Percentiles rank a stretch among this genome's conserved stretches.
These are phyloP conservation scores for Tuber umbilicatum DNA, from an alignment of 495 filamentous ascomycete genomes.

Conservation along the genomic window DNA sequence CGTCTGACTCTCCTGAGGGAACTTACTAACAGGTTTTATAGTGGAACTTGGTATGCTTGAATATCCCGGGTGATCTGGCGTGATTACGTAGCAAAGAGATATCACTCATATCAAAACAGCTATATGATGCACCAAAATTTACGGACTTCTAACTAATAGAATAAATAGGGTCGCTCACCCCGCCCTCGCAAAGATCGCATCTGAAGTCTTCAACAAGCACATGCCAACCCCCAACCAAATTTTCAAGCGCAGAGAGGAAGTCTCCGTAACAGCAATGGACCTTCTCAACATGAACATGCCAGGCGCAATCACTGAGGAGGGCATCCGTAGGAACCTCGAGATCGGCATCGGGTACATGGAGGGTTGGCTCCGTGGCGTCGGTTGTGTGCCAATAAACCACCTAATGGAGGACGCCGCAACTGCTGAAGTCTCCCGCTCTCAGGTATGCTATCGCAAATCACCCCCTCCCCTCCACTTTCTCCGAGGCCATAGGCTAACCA, in stretches of 20 bases:
- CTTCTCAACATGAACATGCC: slow-evolving; percentile 98
- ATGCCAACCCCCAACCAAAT: slow-evolving; percentile 99
- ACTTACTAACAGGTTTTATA: slow-evolving; percentile 21
- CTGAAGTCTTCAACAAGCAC: slow-evolving; percentile 93
- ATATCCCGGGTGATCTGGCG: background rate
- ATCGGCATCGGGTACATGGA: slow-evolving; percentile 99
- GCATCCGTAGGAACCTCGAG: slow-evolving; percentile 95
- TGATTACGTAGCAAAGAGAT: background rate
- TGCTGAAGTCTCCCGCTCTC: slow-evolving; percentile 81
- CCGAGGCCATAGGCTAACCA: slow-evolving; percentile 3
- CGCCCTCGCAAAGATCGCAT: slow-evolving; percentile 79
- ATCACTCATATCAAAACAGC: background rate
- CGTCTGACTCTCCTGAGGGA: background rate
- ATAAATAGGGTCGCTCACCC: slow-evolving; percentile 88
- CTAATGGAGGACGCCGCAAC: slow-evolving; percentile 99
- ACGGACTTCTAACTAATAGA: slow-evolving; percentile 34
- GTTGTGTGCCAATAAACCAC: slow-evolving; percentile 96
- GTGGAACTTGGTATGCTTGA: slow-evolving; percentile 37
- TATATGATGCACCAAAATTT: background rate
- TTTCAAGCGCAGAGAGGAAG: slow-evolving; percentile 82
- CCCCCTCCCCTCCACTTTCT: background rate
- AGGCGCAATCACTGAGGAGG: slow-evolving; percentile 85
- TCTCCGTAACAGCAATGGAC: slow-evolving; percentile 77
- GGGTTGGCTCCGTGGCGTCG: slow-evolving; percentile 89
- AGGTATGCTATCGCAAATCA: slow-evolving; percentile 18